Evolutionary conservation across 345 rosid species (phyloP).

Genomic region (Brassica juncea): DNA sequence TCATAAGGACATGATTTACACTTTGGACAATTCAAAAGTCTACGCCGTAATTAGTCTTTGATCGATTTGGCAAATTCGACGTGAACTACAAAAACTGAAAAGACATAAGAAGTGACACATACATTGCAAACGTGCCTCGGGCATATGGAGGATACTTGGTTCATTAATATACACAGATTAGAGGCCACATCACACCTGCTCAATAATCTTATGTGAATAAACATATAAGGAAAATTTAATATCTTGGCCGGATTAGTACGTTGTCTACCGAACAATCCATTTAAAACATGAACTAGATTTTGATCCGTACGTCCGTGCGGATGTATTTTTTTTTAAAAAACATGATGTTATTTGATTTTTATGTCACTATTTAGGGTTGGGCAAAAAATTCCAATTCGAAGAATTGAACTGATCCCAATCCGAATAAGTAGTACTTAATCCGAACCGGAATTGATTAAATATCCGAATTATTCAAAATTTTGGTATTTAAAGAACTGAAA

Average conservation of each 20-base stretch:
- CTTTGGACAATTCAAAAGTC: background rate
- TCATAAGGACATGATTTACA: background rate
- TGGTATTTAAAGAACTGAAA: too few relatives aligned
- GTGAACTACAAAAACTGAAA: conserved; percentile 10
- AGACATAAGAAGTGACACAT: conserved; percentile 15
- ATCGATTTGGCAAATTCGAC: background rate
- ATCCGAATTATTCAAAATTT: too few relatives aligned
- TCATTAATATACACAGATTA: conserved; percentile 34
- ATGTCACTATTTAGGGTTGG: too few relatives aligned
- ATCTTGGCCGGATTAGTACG: background rate
- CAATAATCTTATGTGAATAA: background rate
- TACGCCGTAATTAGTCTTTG: background rate
- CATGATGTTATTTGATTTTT: too few relatives aligned
- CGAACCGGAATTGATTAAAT: too few relatives aligned
- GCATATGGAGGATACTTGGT: conserved; percentile 35
- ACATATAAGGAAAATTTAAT: background rate
- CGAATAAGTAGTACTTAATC: too few relatives aligned
- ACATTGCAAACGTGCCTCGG: conserved; percentile 18
- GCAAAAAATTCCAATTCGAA: too few relatives aligned
- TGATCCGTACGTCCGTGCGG: too few relatives aligned
- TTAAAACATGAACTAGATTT: background rate
- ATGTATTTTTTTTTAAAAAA: too few relatives aligned
- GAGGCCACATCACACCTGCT: background rate
- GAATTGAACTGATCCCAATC: too few relatives aligned
- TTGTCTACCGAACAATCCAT: background rate